Evolutionary conservation across 2,329 filamentous ascomycete species (phyloP), one percentile per base, ranked within the genome.

Genomic region (Xylariaceae sp.): DNA sequence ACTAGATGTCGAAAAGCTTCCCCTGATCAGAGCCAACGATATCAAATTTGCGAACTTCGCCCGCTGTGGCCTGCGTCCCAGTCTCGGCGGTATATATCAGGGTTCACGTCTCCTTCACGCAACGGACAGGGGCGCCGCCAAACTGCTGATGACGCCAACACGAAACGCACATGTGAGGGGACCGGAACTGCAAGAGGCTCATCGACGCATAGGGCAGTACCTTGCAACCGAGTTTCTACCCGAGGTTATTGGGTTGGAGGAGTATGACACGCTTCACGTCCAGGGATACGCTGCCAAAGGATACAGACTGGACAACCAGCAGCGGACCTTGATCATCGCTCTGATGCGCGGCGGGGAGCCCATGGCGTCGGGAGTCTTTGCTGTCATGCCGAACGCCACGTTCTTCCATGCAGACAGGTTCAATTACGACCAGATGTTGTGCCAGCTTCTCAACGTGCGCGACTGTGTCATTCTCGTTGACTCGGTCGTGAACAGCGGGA

Each of bases 341-440:
- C 62, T 87, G n/a, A 87, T 88, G 83, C 80, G 83, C 7, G 83
- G 80, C 1, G 84, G 84, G 7, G 83, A 86, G 62, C 76, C 83
- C 0, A 83, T 88, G 80, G 85, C 85, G 0, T 68, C 79, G 1
- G 84, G 84, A 0, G 74, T 88, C 51, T 82, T 70, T 63, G 75
- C 83, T 0, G 80, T 73, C 0, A 78, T 88, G 4, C 80, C 79
- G 0, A 59, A 58, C 85, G 67, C 68, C 51, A 58, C 51, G 37
- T 66, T 67, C 34, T 5, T 65, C 1, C 64, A 30, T 30, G 23
- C 23, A 30, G 5, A 68, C 45, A 65, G 64, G 13, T 42, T 62
- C 9, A 30, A 52, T 2, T 70, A 76, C 0, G 54, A 67, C 0
- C 78, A 86, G 42, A 63, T 87, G 45, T 71, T 70, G 50, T 2